Conservation (phyloP, 176 grass and related monocot species). For the Hordeum marinum region DNA sequence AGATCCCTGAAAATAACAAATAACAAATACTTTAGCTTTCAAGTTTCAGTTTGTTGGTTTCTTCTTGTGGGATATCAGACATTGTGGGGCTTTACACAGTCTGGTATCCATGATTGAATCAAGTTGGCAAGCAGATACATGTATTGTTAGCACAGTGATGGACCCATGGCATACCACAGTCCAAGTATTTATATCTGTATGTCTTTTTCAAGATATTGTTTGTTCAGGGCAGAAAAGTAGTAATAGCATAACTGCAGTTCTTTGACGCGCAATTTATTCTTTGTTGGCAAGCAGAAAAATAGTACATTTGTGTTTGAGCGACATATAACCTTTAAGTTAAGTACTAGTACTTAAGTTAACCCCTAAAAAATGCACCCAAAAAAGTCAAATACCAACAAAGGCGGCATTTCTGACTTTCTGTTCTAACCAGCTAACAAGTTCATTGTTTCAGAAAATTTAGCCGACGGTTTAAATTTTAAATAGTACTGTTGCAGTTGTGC, state of each 20-base stretch:
- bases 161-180: neutral
- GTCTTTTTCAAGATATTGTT: neutral
- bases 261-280: neutral
- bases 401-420: neutral
- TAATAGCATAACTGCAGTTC: neutral
- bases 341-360: neutral
- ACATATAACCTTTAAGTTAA: too few relatives aligned
- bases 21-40: neutral
- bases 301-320: neutral
- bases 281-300: too few relatives aligned
- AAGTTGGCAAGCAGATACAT: neutral
- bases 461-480: neutral
- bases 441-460: neutral
- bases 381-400: neutral
- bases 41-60: constrained; percentile 10
- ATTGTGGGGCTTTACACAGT: neutral
- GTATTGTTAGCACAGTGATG: neutral
- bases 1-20: constrained; percentile 21
- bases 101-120: neutral
- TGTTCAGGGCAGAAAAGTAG: neutral
- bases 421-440: neutral
- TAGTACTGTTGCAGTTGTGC: neutral
- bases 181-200: neutral
- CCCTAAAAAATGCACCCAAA: neutral
- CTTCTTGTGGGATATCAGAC: neutral